A percentile compares a stretch with the other conserved stretches of the same genome.
phyloP scores from a whole-genome alignment of 768 basidiomycete species.

The Heimioporus sp. region DNA sequence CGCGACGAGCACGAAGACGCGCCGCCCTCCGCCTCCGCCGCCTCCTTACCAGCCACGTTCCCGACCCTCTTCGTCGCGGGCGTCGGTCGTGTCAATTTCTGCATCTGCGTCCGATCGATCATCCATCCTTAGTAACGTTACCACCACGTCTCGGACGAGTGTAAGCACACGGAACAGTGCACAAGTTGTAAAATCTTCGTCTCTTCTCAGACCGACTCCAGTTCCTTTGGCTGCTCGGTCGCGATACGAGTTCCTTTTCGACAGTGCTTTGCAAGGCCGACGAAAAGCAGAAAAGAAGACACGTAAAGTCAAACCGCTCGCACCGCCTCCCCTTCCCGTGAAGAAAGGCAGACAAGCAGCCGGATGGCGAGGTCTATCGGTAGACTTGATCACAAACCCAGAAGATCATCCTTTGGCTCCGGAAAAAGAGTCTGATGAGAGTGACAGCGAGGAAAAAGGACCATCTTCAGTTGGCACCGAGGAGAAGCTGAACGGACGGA shows the following conservation, averaged over 20 bases:
- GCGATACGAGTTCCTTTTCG: slow-evolving; percentile 69
- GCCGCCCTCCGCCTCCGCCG: slow-evolving; percentile 39
- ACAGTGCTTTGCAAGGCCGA: slow-evolving; percentile 52
- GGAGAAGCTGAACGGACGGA: slow-evolving; percentile 53
- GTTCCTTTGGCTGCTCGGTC: slow-evolving; percentile 60
- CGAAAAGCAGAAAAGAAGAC: slow-evolving; percentile 37
- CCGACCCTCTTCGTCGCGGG: slow-evolving; percentile 34
- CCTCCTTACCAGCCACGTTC: slow-evolving; percentile 30
- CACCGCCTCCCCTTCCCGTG: slow-evolving; percentile 35
- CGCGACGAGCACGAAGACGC: slow-evolving; percentile 35
- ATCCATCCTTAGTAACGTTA: slow-evolving; percentile 52
- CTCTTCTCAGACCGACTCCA: slow-evolving; percentile 56
- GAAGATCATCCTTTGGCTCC: slow-evolving; percentile 30
- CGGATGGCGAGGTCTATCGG: slow-evolving; percentile 73
- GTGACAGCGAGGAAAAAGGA: slow-evolving; percentile 24
- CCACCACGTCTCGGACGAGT: slow-evolving; percentile 40
- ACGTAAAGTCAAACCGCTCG: slow-evolving; percentile 27
- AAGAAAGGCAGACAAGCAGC: slow-evolving; percentile 54
- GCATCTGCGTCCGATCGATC: slow-evolving; percentile 59
- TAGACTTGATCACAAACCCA: slow-evolving; percentile 57
- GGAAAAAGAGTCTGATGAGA: slow-evolving; percentile 13
- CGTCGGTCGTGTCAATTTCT: slow-evolving; percentile 35
- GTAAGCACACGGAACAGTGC: slow-evolving; percentile 30
- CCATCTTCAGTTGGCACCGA: slow-evolving; percentile 31
- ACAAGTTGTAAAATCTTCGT: slow-evolving; percentile 27